A percentile compares a stretch with the other conserved stretches of the same genome.
These are phyloP conservation scores for Crucibulum parvulum DNA, from an alignment of 1,284 basidiomycete species.

Conservation along the genomic window DNA sequence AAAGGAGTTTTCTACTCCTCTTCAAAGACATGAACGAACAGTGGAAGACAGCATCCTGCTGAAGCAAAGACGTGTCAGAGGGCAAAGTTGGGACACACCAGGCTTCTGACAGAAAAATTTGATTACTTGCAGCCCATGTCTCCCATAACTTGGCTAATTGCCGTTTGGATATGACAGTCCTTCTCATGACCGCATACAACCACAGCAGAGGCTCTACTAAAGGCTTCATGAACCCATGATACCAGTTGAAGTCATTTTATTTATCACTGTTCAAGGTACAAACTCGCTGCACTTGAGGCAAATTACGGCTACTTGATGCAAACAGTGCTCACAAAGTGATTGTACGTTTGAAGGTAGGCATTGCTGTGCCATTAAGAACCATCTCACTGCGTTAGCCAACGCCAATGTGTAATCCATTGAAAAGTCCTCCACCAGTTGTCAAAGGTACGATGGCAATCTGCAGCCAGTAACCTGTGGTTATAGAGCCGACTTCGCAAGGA, in stretches of 20 bases:
- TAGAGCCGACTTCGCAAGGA: slow-evolving; percentile 6
- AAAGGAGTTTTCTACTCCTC: no score
- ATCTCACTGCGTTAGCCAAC: slow-evolving; percentile 5
- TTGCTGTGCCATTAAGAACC: background rate
- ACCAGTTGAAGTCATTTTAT: background rate
- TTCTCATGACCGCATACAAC: slow-evolving; percentile 7
- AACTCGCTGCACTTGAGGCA: no score
- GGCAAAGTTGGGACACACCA: no score
- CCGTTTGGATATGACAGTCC: background rate
- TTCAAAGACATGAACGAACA: no score
- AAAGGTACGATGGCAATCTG: background rate
- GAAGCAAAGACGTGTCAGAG: no score
- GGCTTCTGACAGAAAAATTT: no score
- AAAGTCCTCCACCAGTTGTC: slow-evolving; percentile 8
- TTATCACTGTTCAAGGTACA: background rate
- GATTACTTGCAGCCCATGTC: no score
- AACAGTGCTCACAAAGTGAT: slow-evolving; percentile 3
- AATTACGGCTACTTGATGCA: no score
- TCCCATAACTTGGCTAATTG: no score
- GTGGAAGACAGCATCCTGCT: no score
- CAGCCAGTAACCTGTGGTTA: background rate
- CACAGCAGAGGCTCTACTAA: slow-evolving; percentile 4
- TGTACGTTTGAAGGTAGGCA: background rate
- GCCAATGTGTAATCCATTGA: slow-evolving; percentile 8
- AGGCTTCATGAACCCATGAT: background rate